Percentiles rank a stretch among this genome's conserved stretches.
phyloP scores from a whole-genome alignment of 129 eudicot genomes.

The Cynara cardunculus region DNA sequence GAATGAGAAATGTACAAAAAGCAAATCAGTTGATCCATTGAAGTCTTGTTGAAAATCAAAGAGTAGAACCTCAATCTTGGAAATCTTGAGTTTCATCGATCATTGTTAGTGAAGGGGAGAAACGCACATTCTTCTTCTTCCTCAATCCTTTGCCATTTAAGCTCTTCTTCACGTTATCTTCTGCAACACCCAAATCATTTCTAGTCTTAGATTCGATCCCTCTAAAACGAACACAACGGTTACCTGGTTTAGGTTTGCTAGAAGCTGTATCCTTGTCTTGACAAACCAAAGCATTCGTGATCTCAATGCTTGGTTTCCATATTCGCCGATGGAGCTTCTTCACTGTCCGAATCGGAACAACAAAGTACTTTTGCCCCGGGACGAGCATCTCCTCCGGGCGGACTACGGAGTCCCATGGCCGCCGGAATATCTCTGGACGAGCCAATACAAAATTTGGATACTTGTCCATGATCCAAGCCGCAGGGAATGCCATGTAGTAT shows the following conservation, averaged over 20 bases:
- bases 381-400: slow-evolving; percentile 59
- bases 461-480: slow-evolving; percentile 49
- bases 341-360: slow-evolving; percentile 47
- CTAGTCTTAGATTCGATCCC: slow-evolving; percentile 33
- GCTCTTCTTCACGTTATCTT: slow-evolving; percentile 10
- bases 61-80: not conserved
- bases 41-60: not conserved
- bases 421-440: slow-evolving; percentile 53
- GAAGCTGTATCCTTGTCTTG: not conserved
- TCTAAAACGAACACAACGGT: slow-evolving; percentile 34
- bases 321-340: slow-evolving; percentile 50
- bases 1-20: not conserved
- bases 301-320: slow-evolving; percentile 16
- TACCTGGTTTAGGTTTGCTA: slow-evolving; percentile 19
- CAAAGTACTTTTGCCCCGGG: slow-evolving; percentile 59
- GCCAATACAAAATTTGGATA: slow-evolving; percentile 51
- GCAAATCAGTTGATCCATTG: not conserved
- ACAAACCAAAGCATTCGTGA: slow-evolving; percentile 12
- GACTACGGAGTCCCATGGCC: slow-evolving; percentile 65
- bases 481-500: slow-evolving; percentile 75
- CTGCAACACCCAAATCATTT: not conserved
- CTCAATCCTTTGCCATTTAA: slow-evolving; percentile 23
- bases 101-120: slow-evolving; percentile 45
- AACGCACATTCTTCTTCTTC: slow-evolving; percentile 27
- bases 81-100: slow-evolving; percentile 34